phyloP scores from a whole-genome alignment of 768 basidiomycete species.

The Xerocomus potaroensis region DNA sequence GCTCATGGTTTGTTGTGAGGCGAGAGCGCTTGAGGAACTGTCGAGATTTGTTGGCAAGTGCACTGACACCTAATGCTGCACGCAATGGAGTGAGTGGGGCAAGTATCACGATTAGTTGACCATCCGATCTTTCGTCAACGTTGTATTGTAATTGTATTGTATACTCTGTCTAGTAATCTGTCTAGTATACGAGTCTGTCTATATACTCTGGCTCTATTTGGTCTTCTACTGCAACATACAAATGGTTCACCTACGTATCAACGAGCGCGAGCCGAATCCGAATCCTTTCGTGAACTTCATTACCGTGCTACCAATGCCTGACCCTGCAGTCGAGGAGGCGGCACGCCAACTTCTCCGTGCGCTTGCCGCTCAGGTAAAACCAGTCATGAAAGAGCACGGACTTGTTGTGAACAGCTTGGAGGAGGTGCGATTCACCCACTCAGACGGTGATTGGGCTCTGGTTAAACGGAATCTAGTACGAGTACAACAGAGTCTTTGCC shows the following conservation, averaged over 20 bases:
- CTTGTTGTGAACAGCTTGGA: slow-evolving; percentile 75
- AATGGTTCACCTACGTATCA: slow-evolving; percentile 71
- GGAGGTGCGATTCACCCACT: slow-evolving; percentile 47
- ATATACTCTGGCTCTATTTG: no score
- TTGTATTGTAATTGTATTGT: no score
- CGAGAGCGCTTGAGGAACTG: slow-evolving; percentile 59
- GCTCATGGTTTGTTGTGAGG: slow-evolving; percentile 79
- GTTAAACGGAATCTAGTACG: slow-evolving; percentile 60
- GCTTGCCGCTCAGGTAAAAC: slow-evolving; percentile 78
- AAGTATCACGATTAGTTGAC: slow-evolving; percentile 21
- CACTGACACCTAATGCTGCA: slow-evolving; percentile 32
- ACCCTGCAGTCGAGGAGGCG: slow-evolving; percentile 49
- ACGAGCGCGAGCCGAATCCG: slow-evolving; percentile 66
- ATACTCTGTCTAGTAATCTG: not conserved
- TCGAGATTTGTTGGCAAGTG: slow-evolving; percentile 53
- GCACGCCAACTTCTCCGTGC: slow-evolving; percentile 71
- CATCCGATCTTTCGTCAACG: no score
- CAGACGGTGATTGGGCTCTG: not conserved
- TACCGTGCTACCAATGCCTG: slow-evolving; percentile 44
- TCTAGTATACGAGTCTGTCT: no score
- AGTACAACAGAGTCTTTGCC: slow-evolving; percentile 71
- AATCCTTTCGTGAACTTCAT: slow-evolving; percentile 80
- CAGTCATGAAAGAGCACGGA: slow-evolving; percentile 77
- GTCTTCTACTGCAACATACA: not conserved
- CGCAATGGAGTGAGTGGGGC: slow-evolving; percentile 23